Evolutionary conservation across 2,329 filamentous ascomycete species (phyloP), one percentile per base, ranked within the genome.

Genomic region (Colletotrichum cereale): DNA sequence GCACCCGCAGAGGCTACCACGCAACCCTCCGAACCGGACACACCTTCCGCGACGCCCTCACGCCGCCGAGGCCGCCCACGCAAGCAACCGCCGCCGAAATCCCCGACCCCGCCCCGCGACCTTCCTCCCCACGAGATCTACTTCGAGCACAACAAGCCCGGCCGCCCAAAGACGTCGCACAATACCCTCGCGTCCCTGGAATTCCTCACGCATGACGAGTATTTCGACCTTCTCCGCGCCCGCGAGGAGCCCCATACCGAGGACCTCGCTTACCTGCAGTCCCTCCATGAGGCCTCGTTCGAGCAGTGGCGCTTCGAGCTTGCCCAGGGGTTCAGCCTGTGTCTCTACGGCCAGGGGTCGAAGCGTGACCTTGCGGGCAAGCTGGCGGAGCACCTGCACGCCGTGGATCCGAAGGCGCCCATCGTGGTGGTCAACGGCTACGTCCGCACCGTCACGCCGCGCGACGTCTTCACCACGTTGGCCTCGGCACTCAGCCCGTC

Each of bases 251-350:
- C 88, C 0, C 95, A 97, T 79, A 84, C 85, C 42, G 82, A 86
- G 3, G 93, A 97, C 74, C 88, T 93, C 62, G 85, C 88, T 24
- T 92, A 92, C 74, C 84, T 99, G 34, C 86, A 93, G 75, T 87
- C 90, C 8, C 82, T 97, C 29, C 96, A 98, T 79, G 85, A 90
- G 55, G 90, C 92, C 72, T 94, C 93, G 0, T 98, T 97, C 79
- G 88, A 92, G 2, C 96, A 98, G 79, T 99, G 96, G 96, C 84
- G 88, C 0, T 98, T 98, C 79, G 96, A 99, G 83, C 87, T 98
- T 21, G 86, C 90, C 6, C 90, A 97, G 79, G 91, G 91, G 29
- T 98, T 97, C 84, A 95, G 93, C 77, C 85, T 98, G 62, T 97
- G 96, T 78, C 83, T 98, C 0, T 98, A 97, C 79, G 96, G 96